Base-by-base conservation (phyloP, 202 grass and related monocot species). In the Alloteropsis angusta region DNA sequence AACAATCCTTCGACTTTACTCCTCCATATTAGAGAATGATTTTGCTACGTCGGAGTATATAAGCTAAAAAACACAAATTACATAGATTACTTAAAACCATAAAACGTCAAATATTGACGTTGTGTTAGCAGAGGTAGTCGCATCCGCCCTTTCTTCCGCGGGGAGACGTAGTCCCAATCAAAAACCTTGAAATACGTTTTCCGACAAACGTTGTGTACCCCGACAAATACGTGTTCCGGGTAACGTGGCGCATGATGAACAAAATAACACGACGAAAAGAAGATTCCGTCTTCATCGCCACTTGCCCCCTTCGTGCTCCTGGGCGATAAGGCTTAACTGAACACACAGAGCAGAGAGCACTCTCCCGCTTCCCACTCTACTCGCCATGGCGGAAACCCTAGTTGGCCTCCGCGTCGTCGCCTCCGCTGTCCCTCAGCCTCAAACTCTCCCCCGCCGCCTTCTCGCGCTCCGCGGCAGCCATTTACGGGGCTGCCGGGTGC, bases 341-440 rank as follows among this genome's bases (percentile, higher is more conserved):
- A 22, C 19, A n/a, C n/a, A n/a, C n/a, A 22, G 8, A 22, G 3
- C 9, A 18, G 0, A 58, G 6, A 50, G 35, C 17, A 5, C 18
- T 13, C 36, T 35, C 17, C 23, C 11, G 66, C 18, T 70, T 67
- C 54, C 39, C 52, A 55, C 8, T 5, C 52, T 28, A 18, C 23
- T 34, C 76, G 47, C 86, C 82, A 98, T 98, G 95, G 89, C 87
- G 25, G 87, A 93, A 84, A 65, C 88, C 34, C 76, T 91, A 34
- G 68, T 36, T 32, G 72, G 49, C 59, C 82, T 85, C 50, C 78
- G 87, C 26, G 12, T 89, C n/a, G 45, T 53, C 14, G 82, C 73
- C 35, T 71, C 72, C 5, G 59, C 82, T 6, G 62, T 83, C 55
- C 39, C 57, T 50, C 83, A 52, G 14, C 74, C 83, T 43, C 82